Evolutionary conservation across 176 grass and related monocot genomes (phyloP).

Genomic region (Elaeis guineensis): DNA sequence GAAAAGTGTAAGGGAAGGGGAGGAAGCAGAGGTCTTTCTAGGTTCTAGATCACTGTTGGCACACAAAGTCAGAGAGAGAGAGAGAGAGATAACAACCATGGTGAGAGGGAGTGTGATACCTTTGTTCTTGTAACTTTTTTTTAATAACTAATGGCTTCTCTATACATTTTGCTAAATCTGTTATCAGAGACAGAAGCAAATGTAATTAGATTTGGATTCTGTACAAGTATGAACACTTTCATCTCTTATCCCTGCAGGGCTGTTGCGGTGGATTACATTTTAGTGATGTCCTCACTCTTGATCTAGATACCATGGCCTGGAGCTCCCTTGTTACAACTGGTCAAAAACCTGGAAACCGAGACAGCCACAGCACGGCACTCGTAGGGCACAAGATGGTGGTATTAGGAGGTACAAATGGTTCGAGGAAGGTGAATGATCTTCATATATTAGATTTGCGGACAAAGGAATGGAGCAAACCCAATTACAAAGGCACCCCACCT

Average conservation of each 20-base stretch:
- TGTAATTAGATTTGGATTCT: too few species aligned
- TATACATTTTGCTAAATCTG: too few species aligned
- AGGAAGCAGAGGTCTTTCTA: too few species aligned
- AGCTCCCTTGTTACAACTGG: slow-evolving; percentile 65
- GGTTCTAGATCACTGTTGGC: too few species aligned
- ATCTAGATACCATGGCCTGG: slow-evolving; percentile 86
- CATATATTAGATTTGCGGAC: slow-evolving; percentile 70
- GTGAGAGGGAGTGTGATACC: too few species aligned
- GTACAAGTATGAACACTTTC: too few species aligned
- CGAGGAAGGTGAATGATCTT: slow-evolving; percentile 88
- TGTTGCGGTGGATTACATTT: slow-evolving; percentile 96
- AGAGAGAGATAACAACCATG: too few species aligned
- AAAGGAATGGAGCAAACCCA: slow-evolving; percentile 64
- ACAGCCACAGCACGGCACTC: slow-evolving; percentile 61
- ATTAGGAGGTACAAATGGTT: slow-evolving; percentile 79
- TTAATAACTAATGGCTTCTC: too few species aligned
- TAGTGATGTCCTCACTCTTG: slow-evolving; percentile 70
- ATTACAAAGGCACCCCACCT: slow-evolving; percentile 53
- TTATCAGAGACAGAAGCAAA: too few species aligned
- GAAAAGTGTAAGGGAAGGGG: too few species aligned
- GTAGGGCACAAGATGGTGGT: slow-evolving; percentile 85
- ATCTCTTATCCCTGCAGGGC: slow-evolving; percentile 30
- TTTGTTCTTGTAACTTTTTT: too few species aligned
- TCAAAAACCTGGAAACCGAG: slow-evolving; percentile 66
- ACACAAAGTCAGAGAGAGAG: too few species aligned